Conservation (phyloP, 2,329 filamentous ascomycete species). For the Cladobotryum protrusum region DNA sequence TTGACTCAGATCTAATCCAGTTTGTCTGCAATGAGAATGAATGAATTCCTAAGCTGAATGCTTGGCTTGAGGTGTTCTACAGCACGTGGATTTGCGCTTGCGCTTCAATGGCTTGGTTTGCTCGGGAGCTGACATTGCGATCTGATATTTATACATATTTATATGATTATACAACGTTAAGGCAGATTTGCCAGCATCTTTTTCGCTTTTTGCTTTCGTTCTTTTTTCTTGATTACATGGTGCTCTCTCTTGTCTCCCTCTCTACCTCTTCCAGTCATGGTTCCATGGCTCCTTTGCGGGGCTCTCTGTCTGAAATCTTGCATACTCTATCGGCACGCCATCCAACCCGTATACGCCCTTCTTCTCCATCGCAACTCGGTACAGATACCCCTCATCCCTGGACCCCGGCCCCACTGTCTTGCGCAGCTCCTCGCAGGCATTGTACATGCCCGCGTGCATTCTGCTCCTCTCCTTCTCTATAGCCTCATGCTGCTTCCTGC, state of each 20-base stretch:
- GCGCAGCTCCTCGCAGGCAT: constrained; percentile 79
- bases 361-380: constrained; percentile 86
- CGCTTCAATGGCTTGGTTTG: no score
- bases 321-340: constrained; percentile 87
- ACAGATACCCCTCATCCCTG: constrained; percentile 65
- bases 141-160: no score
- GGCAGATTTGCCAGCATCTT: no score
- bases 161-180: no score
- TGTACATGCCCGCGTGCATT: constrained; percentile 74
- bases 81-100: no score
- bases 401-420: constrained; percentile 50
- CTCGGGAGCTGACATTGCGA: no score
- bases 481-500: constrained; percentile 58
- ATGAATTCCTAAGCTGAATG: constrained; percentile 12
- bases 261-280: constrained; percentile 73
- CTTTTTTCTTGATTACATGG: no score
- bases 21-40: constrained; percentile 18
- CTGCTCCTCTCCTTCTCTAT: constrained; percentile 68
- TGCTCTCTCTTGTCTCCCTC: not conserved
- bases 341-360: constrained; percentile 68
- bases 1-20: not conserved
- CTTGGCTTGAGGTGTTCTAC: no score
- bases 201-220: no score
- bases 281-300: constrained; percentile 82
- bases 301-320: constrained; percentile 74